Base-by-base conservation (phyloP, 306 rosid species). In the Cucumis hystrix region DNA sequence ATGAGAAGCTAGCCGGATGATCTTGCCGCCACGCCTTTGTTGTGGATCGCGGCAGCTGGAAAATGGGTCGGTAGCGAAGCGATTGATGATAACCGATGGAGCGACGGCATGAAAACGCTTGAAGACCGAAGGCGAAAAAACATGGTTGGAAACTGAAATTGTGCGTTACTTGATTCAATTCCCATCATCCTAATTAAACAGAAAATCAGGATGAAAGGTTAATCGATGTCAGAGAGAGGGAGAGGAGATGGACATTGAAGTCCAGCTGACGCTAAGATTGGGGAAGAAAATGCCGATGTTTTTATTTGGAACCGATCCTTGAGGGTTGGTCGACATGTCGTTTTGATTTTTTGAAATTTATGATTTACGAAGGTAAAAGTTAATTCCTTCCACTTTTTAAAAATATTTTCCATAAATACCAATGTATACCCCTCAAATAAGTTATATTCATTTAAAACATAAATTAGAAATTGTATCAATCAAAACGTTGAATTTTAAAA, bases 261-360 rank as follows among this genome's bases (percentile, higher is more conserved):
- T 68, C 56, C 56, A 23, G 56, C 74, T 68, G 56, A 68, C 56
- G 74, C 74, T 68, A 43, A 43, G 56, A 68, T 68, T 41, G 56
- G 47, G 74, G 56, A 55, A 41, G 17, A 18, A 68, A 68, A 68
- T 18, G 51, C 30, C 28, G 30, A 43, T 43, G 74, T 33, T 64
- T 64, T 64, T 35, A 64, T 64, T 64, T 17, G 7, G 73, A 39
- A 37, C 47, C 71, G 47, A 65, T 65, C 71, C 47, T 16, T 4
- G 49, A 65, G 15, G 71, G 15, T 37, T 65, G 13, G 71, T 65
- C 71, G 71, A 65, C 49, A 65, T 65, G 71, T 65, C 71, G 71
- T 65, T 65, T 65, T 65, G 13, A 37, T 3, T 33, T 17, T 23
- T 65, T 37, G 0, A 30, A 21, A 63, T 63, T 3, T 4, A 30